Evolutionary conservation across 169 alveolate genomes (phyloP).

Genomic region (Besnoitia besnoiti): DNA sequence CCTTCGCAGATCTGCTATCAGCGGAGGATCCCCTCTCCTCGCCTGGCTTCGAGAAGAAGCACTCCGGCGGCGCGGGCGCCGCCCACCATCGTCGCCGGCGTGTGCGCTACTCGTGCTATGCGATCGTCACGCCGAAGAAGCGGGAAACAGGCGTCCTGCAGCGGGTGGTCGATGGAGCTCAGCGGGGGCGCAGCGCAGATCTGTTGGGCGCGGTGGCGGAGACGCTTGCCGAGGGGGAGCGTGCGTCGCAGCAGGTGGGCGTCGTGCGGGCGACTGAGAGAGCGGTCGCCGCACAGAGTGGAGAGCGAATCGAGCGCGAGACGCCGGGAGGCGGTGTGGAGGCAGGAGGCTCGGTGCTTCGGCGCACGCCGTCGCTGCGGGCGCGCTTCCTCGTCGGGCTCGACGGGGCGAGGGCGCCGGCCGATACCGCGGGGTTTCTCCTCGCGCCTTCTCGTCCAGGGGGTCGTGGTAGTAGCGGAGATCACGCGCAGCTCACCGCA

Average conservation of each 20-base stretch:
- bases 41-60: neutral
- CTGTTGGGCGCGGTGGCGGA: neutral
- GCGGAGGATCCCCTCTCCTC: neutral
- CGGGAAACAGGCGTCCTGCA: neutral
- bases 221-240: neutral
- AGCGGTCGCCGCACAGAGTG: neutral
- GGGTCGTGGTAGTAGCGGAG: no score
- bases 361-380: conserved; percentile 13
- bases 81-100: neutral
- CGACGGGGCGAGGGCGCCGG: neutral
- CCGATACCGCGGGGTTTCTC: neutral
- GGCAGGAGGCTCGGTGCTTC: neutral
- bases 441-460: neutral
- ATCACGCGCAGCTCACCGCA: no score
- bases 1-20: conserved; percentile 14
- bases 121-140: neutral
- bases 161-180: no score
- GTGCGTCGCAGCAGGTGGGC: neutral
- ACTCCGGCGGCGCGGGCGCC: neutral
- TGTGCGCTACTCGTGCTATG: conserved; percentile 23
- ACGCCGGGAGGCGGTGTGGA: neutral
- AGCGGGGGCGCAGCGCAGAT: neutral
- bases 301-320: neutral
- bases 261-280: neutral
- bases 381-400: conserved; percentile 4